A percentile compares a stretch with the other conserved stretches of the same genome.
Evolutionary conservation across 345 rosid genomes (phyloP).

Genomic region (Eucalyptus viminalis): DNA sequence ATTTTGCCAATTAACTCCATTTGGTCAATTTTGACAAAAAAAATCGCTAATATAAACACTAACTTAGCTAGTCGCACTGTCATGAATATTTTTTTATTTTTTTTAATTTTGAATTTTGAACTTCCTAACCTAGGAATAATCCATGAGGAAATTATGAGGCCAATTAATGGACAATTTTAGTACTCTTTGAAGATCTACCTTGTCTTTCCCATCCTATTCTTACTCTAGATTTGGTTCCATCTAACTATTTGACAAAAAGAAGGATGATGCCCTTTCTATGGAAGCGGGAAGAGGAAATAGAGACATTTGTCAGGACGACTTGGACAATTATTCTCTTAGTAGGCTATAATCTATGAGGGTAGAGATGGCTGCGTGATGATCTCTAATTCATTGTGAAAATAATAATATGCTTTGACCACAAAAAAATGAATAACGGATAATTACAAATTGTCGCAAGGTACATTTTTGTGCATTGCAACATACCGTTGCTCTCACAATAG

Average conservation of each 20-base stretch:
- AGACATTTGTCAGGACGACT: fast-evolving
- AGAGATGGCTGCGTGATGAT: fast-evolving
- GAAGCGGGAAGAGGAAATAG: background rate
- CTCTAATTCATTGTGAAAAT: too few species aligned
- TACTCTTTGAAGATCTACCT: background rate
- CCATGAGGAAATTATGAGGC: background rate
- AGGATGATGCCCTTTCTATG: background rate
- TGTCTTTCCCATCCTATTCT: background rate
- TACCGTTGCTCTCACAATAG: too few species aligned
- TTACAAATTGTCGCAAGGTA: too few species aligned
- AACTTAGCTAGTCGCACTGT: fast-evolving
- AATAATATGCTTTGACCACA: too few species aligned
- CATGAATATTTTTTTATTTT: fast-evolving
- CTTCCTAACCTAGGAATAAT: background rate
- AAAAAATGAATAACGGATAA: too few species aligned
- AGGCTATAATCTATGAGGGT: too few species aligned
- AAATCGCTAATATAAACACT: too few species aligned
- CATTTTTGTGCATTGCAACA: too few species aligned
- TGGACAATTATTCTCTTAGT: background rate
- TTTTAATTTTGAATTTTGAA: too few species aligned
- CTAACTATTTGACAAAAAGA: background rate
- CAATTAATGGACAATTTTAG: background rate
- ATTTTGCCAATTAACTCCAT: too few species aligned
- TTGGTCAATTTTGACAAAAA: fast-evolving
- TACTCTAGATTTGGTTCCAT: background rate